A percentile compares a stretch with the other conserved stretches of the same genome.
Evolutionary conservation across 768 basidiomycete species (phyloP).

Genomic region (Amanita rimosa): DNA sequence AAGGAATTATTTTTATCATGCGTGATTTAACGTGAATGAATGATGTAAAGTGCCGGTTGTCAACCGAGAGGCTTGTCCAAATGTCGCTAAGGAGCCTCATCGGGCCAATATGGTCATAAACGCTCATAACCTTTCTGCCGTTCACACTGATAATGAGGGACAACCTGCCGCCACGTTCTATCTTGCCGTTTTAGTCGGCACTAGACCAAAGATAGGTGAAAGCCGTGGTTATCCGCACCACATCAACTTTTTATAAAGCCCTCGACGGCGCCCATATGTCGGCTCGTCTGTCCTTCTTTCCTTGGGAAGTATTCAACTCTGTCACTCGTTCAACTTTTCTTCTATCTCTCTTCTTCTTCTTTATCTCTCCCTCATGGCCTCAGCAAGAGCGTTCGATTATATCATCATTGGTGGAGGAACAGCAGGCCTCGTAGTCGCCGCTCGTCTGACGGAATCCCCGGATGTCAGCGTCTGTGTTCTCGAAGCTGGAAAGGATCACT

Average conservation of each 20-base stretch:
- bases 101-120: neutral
- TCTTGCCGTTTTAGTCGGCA: neutral
- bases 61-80: neutral
- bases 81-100: neutral
- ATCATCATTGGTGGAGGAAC: constrained; percentile 16
- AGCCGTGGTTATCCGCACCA: neutral
- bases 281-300: too few species aligned
- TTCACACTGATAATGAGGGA: constrained; percentile 4
- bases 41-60: neutral
- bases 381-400: constrained; percentile 11
- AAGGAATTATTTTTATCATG: too few species aligned
- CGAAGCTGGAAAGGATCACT: constrained; percentile 16
- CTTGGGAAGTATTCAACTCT: too few species aligned
- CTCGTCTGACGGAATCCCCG: constrained; percentile 24
- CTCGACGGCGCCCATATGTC: neutral
- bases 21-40: too few species aligned
- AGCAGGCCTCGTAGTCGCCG: constrained; percentile 13
- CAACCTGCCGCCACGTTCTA: neutral
- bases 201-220: neutral
- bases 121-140: neutral
- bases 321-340: neutral
- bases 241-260: neutral
- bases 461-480: constrained; percentile 25
- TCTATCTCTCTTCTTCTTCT: neutral
- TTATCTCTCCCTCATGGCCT: neutral